Evolutionary conservation across 176 grass and related monocot species (phyloP).

Genomic region (Paspalum vaginatum): DNA sequence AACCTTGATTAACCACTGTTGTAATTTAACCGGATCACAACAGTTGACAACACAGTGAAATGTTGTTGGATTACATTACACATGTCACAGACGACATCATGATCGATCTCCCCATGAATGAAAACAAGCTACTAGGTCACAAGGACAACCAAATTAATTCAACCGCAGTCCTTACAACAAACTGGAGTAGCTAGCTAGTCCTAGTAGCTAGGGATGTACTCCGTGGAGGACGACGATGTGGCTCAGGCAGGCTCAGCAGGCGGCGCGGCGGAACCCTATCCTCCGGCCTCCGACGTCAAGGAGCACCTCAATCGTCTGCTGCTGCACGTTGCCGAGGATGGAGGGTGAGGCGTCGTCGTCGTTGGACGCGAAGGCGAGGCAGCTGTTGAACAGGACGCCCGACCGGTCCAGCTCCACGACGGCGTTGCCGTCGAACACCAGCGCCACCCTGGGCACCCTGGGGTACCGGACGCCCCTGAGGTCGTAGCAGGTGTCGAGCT

Average conservation of each 20-base stretch:
- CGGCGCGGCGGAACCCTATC: slow-evolving; percentile 46
- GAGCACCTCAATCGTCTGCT: slow-evolving; percentile 57
- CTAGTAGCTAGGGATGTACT: no score
- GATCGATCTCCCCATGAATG: no score
- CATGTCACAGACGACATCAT: no score
- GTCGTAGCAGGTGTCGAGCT: slow-evolving; percentile 63
- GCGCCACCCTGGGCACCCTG: slow-evolving; percentile 40
- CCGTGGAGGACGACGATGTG: no score
- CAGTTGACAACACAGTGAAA: no score
- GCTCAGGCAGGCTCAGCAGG: slow-evolving; percentile 34
- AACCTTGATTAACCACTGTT: no score
- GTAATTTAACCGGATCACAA: no score
- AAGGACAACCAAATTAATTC: no score
- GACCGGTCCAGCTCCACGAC: slow-evolving; percentile 35
- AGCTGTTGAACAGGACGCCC: slow-evolving; percentile 46
- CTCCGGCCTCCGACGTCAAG: slow-evolving; percentile 45
- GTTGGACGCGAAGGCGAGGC: slow-evolving; percentile 61
- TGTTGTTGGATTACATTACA: no score
- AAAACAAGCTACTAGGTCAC: no score
- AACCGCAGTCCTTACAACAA: no score
- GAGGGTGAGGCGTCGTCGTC: background rate
- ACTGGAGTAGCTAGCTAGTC: no score
- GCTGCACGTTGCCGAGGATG: slow-evolving; percentile 65
- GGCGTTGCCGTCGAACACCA: slow-evolving; percentile 40
- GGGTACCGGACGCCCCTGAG: slow-evolving; percentile 26